Evolutionary conservation across 2,329 filamentous ascomycete species (phyloP), one percentile per base, ranked within the genome.

Genomic region (Alternaria panax): DNA sequence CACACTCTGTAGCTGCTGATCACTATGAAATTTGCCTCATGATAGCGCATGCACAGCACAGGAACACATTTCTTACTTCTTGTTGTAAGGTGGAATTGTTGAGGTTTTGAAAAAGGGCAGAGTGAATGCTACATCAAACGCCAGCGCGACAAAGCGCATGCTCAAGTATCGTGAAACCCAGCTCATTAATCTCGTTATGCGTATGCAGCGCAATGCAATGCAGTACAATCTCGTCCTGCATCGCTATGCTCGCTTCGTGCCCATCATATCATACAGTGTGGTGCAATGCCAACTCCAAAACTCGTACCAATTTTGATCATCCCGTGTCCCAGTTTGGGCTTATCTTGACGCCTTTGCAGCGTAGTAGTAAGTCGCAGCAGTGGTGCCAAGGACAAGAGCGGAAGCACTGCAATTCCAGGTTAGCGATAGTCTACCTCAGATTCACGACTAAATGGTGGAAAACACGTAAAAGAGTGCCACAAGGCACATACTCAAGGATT

Each of bases 281-380:
- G 38, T 24, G 24, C 25, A 41, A 28, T 42, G 24, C 25, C 18
- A 51, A 30, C 22, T n/a, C 18, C 8, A 36, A 27, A 22, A 4
- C 18, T 36, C 45, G 7, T 11, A 16, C 18, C 24, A 42, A 42
- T 4, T 20, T 41, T 18, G 34, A n/a, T 40, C 14, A 18, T n/a
- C 24, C 24, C 30, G 36, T 42, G 12, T 36, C 7, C 24, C 30
- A 34, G 4, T 34, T 24, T 20, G 32, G n/a, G 20, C 30, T 36
- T 14, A 42, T 43, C 45, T 57, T n/a, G 56, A 46, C 38, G 51
- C 28, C 22, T 34, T 18, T 12, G 56, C 42, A 30, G 56, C 20
- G 25, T 46, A 65, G 22, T 64, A 63, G 51, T 65, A 65, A 12
- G 59, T 58, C 7, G 64, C 57, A 9, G 53, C 51, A 11, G 57